Base-by-base conservation (phyloP, 2,329 filamentous ascomycete genomes). In the Alternaria sp. region DNA sequence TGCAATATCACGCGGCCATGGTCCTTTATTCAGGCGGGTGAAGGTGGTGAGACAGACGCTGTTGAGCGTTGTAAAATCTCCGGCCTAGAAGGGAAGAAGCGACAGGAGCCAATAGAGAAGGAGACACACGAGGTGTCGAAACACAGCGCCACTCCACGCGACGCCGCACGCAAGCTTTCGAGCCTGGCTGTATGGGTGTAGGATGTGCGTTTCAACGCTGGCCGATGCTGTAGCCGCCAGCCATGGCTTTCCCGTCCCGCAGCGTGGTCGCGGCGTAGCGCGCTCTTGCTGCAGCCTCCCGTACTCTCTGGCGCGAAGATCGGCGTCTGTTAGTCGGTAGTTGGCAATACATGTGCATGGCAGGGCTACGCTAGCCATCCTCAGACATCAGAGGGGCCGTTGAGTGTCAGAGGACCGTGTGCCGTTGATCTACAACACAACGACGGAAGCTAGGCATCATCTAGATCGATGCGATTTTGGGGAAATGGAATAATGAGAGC, bases 181-280 rank as follows among this genome's bases (percentile, higher is more conserved):
- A 71, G 72, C 73, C 71, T 77, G 69, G 70, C 58, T 72, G 63
- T 62, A 49, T 73, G 70, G 63, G 66, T 74, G 69, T 74, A 69
- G 66, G 71, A 75, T 76, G 66, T 73, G 67, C 62, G 76, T 78
- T 78, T 79, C 76, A 77, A 72, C 67, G 62, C 63, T 58, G 74
- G 66, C 75, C 75, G 71, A 69, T 68, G 63, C 65, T 74, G 75
- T 79, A 80, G 76, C 74, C 77, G 77, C 77, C 75, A 66, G 69
- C 63, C 63, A 65, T 64, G 56, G 51, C 59, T 57, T 51, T 68
- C 57, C 70, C 68, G 68, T 63, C 70, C 67, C 67, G 73, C 65
- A 63, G 67, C 63, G 62, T 62, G 63, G 59, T 58, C 67, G 68
- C 62, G 70, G 71, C 73, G 71, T 73, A 70, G 67, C 66, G 67